These are phyloP conservation scores for Aspergillus luchuensis DNA, from an alignment of 2,329 filamentous ascomycete species.

Conservation along the genomic window DNA sequence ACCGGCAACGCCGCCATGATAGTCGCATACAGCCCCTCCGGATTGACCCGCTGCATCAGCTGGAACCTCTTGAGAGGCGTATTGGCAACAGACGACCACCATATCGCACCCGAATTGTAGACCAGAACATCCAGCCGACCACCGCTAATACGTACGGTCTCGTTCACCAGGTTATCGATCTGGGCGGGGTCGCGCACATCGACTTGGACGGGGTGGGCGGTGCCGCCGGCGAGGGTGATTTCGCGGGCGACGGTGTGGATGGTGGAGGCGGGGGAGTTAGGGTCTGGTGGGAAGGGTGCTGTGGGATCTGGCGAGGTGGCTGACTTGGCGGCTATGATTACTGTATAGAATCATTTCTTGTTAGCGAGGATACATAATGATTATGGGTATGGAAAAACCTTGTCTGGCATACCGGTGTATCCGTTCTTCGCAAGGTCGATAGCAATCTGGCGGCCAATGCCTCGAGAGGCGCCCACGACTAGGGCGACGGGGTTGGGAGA, in stretches of 20 bases:
- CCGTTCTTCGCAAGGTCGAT: constrained; percentile 72
- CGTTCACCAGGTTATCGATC: constrained; percentile 61
- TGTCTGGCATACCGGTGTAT: constrained; percentile 62
- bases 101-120: constrained; percentile 85
- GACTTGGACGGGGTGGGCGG: constrained; percentile 66
- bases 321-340: constrained; percentile 76
- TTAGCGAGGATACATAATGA: constrained; percentile 5
- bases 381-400: neutral
- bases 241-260: constrained; percentile 79
- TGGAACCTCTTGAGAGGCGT: constrained; percentile 77
- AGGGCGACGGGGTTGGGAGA: constrained; percentile 58
- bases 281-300: constrained; percentile 69
- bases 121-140: constrained; percentile 71
- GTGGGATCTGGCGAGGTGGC: constrained; percentile 62
- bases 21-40: constrained; percentile 72
- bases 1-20: constrained; percentile 70
- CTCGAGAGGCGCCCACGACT: constrained; percentile 73
- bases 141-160: constrained; percentile 61
- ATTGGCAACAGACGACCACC: constrained; percentile 74
- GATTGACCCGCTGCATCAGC: constrained; percentile 74
- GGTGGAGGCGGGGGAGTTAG: constrained; percentile 73
- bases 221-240: constrained; percentile 66
- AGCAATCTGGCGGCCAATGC: constrained; percentile 79
- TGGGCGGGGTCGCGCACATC: constrained; percentile 68
- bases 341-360: constrained; percentile 43